phyloP scores from a whole-genome alignment of 441 rosid genomes.

The Erysimum pusillum region DNA sequence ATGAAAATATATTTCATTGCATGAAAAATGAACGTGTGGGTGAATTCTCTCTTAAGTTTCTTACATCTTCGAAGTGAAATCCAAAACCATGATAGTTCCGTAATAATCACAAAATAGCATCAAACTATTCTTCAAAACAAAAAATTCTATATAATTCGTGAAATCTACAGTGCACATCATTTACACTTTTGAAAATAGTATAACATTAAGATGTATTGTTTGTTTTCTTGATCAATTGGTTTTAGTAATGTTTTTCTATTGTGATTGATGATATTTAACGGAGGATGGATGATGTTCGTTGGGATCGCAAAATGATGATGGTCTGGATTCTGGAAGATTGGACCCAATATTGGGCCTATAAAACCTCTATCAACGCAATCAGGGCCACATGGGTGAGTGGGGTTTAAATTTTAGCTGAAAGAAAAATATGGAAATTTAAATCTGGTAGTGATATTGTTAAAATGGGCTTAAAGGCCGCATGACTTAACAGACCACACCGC shows the following conservation, averaged over 20 bases:
- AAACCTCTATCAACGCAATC: not conserved
- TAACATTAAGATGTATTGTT: not conserved
- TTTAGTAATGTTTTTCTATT: not conserved
- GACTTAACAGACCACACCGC: not conserved
- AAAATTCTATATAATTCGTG: not conserved
- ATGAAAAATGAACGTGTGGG: slow-evolving; percentile 32
- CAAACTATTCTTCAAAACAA: not conserved
- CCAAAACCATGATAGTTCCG: slow-evolving; percentile 1
- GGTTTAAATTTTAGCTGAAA: not conserved
- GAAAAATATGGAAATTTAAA: too few relatives aligned
- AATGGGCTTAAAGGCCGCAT: not conserved
- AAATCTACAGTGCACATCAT: not conserved
- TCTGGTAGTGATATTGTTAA: not conserved
- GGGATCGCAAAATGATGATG: not conserved
- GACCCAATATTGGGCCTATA: slow-evolving; percentile 25
- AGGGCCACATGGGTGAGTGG: not conserved
- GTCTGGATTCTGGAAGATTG: not conserved
- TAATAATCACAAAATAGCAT: slow-evolving; percentile 13
- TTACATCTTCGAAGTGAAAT: slow-evolving; percentile 2
- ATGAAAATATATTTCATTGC: slow-evolving; percentile 12
- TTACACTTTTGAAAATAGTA: not conserved
- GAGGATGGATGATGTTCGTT: not conserved
- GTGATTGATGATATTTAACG: not conserved
- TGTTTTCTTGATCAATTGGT: not conserved
- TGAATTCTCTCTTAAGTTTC: slow-evolving; percentile 19